phyloP scores from a whole-genome alignment of 148 eudicot species.

The Amaranthus cruentus region DNA sequence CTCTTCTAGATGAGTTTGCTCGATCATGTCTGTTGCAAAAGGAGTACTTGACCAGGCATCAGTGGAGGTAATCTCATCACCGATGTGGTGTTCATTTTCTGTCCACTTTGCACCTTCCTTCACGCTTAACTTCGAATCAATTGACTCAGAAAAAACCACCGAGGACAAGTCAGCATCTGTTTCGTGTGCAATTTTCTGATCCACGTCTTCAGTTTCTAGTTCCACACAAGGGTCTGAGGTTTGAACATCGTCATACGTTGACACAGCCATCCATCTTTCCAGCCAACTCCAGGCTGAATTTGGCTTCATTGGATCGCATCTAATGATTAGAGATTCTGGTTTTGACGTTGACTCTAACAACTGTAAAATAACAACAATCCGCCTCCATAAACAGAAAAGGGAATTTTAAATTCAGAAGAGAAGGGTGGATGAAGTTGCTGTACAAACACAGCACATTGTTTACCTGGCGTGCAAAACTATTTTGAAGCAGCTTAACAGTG shows the following conservation, averaged over 20 bases:
- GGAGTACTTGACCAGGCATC: conserved; percentile 24
- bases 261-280: conserved; percentile 85
- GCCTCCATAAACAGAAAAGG: background rate
- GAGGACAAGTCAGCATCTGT: conserved; percentile 25
- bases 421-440: conserved; percentile 8
- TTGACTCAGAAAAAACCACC: conserved; percentile 25
- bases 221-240: conserved; percentile 23
- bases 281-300: conserved; percentile 88
- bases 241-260: conserved; percentile 23
- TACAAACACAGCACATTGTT: background rate
- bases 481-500: conserved; percentile 59
- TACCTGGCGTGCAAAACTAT: conserved; percentile 84
- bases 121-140: conserved; percentile 17
- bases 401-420: background rate
- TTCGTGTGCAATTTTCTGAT: conserved; percentile 23
- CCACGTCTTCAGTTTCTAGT: conserved; percentile 19
- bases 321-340: conserved; percentile 50
- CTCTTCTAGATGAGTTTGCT: conserved; percentile 23
- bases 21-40: conserved; percentile 23
- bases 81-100: conserved; percentile 21
- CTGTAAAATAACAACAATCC: conserved; percentile 28
- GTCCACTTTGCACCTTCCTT: conserved; percentile 22
- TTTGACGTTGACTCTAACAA: conserved; percentile 71
- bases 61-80: conserved; percentile 20
- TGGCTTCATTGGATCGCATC: conserved; percentile 68